Evolutionary conservation across 2,329 filamentous ascomycete genomes (phyloP), one percentile per base, ranked within the genome.

Genomic region (Pseudogymnoascus verrucosus): DNA sequence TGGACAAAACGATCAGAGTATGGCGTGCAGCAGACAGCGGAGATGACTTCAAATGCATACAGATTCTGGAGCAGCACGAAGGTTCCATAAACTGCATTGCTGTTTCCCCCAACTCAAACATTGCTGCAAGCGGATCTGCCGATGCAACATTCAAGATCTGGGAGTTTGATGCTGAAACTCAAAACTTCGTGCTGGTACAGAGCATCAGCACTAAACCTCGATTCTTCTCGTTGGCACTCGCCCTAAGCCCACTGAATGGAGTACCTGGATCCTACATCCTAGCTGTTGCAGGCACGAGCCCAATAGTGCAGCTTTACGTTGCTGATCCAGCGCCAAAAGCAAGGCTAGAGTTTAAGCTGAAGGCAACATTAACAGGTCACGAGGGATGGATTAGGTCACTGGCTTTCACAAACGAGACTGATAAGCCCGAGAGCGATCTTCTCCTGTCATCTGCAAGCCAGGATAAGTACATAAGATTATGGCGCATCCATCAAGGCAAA

Each of bases 381-480:
- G 95, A 99, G 76, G 93, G 90, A 64, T 99, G 95, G 95, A 86
- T 99, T 57, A 83, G 93, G 59, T 93, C 91, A 12, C 80, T 99
- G 11, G 88, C 88, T 67, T 95, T 99, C 68, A 84, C 85, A 1
- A 79, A 78, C 65, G 90, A 95, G 71, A 82, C 76, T 12, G 72
- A 78, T 2, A 76, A 77, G 21, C 68, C 76, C 0, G 75, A 78
- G 0, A 84, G 84, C 62, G 93, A 97, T 73, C 74, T 96, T 3
- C 77, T 98, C 21, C 82, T 99, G 19, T 91, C 93, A 0, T 98
- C 93, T 10, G 93, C 93, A 21, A 98, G 93, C 73, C 95, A 99
- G 75, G 95, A 99, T 76, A 97, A 96, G 77, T 99, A 98, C 71
- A 88, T 98, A 65, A 89, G 95, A 42, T 83, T 99, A 37, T 99